Conservation (phyloP, 176 grass and related monocot species). For the Paspalum notatum region DNA sequence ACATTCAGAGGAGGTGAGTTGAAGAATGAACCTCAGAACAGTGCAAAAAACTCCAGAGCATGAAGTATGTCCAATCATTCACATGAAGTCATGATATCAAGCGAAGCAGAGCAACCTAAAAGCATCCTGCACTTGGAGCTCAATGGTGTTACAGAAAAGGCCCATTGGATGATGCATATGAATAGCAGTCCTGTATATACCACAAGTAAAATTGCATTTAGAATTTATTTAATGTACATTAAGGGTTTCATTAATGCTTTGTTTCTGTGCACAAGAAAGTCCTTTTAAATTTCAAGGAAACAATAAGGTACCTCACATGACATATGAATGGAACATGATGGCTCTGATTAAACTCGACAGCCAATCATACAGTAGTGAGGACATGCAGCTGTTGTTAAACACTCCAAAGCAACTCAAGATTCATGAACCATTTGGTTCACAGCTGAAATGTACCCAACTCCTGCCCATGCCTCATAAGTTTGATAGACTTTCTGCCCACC, state of each 20-base stretch:
- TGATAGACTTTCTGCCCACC: slow-evolving; percentile 67
- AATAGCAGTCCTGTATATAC: slow-evolving; percentile 25
- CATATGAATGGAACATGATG: not conserved
- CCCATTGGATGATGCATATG: slow-evolving; percentile 15
- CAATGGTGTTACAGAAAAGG: slow-evolving; percentile 27
- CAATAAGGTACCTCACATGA: slow-evolving; percentile 36
- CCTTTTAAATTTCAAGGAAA: slow-evolving; percentile 5
- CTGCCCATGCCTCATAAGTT: slow-evolving; percentile 70
- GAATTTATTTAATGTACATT: slow-evolving; percentile 10
- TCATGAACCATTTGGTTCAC: slow-evolving; percentile 46
- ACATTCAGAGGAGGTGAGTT: not conserved
- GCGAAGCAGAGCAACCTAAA: slow-evolving; percentile 1
- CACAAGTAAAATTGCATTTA: slow-evolving; percentile 12
- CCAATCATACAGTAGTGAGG: slow-evolving; percentile 10
- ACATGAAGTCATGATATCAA: not conserved
- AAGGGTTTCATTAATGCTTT: not conserved
- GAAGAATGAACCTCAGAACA: slow-evolving; percentile 6
- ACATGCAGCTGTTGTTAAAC: not conserved
- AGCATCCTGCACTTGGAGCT: slow-evolving; percentile 26
- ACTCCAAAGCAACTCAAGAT: slow-evolving; percentile 34
- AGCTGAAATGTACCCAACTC: slow-evolving; percentile 91
- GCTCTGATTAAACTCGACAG: not conserved
- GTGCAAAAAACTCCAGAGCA: not conserved
- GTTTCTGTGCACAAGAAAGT: slow-evolving; percentile 10
- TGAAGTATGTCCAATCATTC: not conserved